phyloP scores from a whole-genome alignment of 192 early-diverging fungal genomes.

The Backusella tuberculispora region DNA sequence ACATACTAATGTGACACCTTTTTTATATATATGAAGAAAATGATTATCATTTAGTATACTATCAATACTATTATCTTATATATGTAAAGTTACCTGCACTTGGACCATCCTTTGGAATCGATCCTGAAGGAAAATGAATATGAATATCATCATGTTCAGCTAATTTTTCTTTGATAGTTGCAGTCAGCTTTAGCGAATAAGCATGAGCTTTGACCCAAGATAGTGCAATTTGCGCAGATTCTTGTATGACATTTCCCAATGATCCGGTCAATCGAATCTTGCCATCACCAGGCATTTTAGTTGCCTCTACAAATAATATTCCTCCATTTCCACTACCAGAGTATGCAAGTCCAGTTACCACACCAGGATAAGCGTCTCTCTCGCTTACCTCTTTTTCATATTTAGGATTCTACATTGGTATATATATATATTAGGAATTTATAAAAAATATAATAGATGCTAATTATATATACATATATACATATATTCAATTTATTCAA shows the following conservation, averaged over 20 bases:
- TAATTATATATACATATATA: conserved; percentile 5
- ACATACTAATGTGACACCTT: conserved; percentile 70
- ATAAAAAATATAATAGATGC: not conserved
- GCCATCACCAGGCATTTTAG: conserved; percentile 74
- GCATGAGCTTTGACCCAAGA: conserved; percentile 80
- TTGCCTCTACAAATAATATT: conserved; percentile 81
- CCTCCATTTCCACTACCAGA: conserved; percentile 72
- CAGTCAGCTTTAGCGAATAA: conserved; percentile 56
- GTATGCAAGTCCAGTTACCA: conserved; percentile 87
- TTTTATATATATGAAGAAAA: not conserved
- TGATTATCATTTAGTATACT: conserved; percentile 17
- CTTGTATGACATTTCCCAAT: conserved; percentile 86
- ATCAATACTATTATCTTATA: conserved; percentile 6
- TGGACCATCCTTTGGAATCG: conserved; percentile 84
- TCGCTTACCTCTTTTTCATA: conserved; percentile 76
- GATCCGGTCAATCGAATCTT: conserved; percentile 70
- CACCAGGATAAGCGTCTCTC: conserved; percentile 64
- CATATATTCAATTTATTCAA: no score
- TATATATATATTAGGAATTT: not conserved
- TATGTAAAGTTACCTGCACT: conserved; percentile 52
- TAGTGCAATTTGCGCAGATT: conserved; percentile 78
- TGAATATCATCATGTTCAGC: conserved; percentile 76
- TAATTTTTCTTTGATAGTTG: conserved; percentile 43
- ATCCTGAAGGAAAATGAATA: conserved; percentile 86
- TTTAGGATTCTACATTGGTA: conserved; percentile 46